Base-by-base conservation (phyloP, 202 grass and related monocot genomes). In the Setaria italica region DNA sequence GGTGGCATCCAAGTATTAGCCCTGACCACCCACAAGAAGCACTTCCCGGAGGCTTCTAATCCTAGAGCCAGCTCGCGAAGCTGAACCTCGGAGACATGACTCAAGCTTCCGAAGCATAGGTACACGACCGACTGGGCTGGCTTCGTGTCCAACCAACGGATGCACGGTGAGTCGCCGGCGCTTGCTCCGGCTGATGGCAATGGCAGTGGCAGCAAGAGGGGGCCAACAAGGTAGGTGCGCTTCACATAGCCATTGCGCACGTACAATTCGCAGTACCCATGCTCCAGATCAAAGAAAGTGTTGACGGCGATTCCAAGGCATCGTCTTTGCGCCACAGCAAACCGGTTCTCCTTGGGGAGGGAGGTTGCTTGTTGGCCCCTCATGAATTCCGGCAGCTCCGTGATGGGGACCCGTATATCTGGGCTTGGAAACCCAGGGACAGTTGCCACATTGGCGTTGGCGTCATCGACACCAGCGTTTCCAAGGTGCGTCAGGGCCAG, bases 11-110 rank as follows among this genome's bases (percentile, higher is more conserved):
- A 86, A 1, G 20, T 6, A 1, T 51, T 21, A 1, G 33, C 71
- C 20, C 20, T 59, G 20, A 25, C 34, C 30, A 84, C 75, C 90
- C 87, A 87, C 3, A 89, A 0, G 55, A 89, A 91, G 0, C 30
- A 3, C 82, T 51, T 43, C 3, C 62, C 56, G 4, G 74, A 86
- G 5, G 74, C 58, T 42, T 89, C 90, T 4, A 92, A 41, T 4
- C 90, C 90, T 0, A 84, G 67, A 42, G 84, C 87, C 1, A 92
- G 25, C 81, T 92, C 79, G 0, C 11, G 9, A 9, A 92, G 76
- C 81, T 92, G 90, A 9, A 9, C 74, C 17, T 51, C 58, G 0
- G 79, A 73, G 62, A 84, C 57, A 9, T 25, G 13, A 0, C 87
- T 62, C 6, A 47, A 47, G 39, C 73, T 87, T 0, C 90, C 83